A percentile compares a stretch with the other conserved stretches of the same genome.
Evolutionary conservation across 2,329 filamentous ascomycete genomes (phyloP).

Genomic region (Cytospora paraplurivora): DNA sequence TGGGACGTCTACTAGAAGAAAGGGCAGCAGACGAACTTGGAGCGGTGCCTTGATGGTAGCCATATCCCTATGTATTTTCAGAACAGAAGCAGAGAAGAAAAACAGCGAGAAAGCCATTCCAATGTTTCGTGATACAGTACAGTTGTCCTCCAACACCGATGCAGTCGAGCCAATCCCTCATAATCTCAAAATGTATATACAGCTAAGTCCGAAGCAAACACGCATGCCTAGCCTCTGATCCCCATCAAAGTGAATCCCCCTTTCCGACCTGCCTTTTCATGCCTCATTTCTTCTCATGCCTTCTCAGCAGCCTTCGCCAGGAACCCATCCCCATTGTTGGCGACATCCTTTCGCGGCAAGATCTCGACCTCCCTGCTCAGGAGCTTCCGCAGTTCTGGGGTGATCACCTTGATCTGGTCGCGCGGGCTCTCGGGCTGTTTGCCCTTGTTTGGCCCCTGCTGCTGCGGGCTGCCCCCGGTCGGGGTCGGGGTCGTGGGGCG

Average conservation of each 20-base stretch:
- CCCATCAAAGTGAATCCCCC: not conserved
- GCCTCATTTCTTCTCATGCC: not conserved
- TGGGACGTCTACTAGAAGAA: too few relatives aligned
- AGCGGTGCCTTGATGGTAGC: not conserved
- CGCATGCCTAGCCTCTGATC: not conserved
- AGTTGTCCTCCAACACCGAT: slow-evolving; percentile 10
- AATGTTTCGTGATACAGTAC: not conserved
- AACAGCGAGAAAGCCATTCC: not conserved
- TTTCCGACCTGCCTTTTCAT: not conserved
- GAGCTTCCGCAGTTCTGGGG: slow-evolving; percentile 57
- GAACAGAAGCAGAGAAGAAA: not conserved
- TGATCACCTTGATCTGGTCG: slow-evolving; percentile 48
- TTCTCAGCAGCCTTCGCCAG: slow-evolving; percentile 17
- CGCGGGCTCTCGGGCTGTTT: slow-evolving; percentile 25
- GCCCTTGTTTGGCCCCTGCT: slow-evolving; percentile 12
- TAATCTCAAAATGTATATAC: not conserved
- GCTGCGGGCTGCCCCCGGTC: slow-evolving; percentile 14
- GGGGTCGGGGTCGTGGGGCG: slow-evolving; percentile 27
- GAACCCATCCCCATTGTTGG: slow-evolving; percentile 33
- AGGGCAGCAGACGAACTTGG: not conserved
- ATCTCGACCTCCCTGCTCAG: slow-evolving; percentile 53
- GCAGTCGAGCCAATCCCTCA: not conserved
- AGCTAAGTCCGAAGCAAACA: not conserved
- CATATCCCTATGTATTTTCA: not conserved
- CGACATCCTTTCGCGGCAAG: slow-evolving; percentile 40